A percentile compares a stretch with the other conserved stretches of the same genome.
These are phyloP conservation scores for Takakia lepidozioides DNA, from an alignment of 225 moss, liverwort and hornwort species.

Conservation along the genomic window DNA sequence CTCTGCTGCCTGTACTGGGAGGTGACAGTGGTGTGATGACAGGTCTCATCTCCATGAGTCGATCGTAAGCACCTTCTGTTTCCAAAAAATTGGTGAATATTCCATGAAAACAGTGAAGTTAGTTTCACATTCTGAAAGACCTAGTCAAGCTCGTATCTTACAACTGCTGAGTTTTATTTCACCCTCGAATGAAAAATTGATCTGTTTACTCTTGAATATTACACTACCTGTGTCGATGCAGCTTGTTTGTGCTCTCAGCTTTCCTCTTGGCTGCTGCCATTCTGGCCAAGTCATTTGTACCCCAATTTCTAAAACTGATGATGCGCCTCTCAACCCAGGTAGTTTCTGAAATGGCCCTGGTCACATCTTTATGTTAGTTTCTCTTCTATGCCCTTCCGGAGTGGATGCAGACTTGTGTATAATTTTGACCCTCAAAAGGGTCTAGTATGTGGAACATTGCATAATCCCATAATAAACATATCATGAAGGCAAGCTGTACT, in stretches of 20 bases:
- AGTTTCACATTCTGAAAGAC: neutral
- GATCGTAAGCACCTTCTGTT: constrained; percentile 43
- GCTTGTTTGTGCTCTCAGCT: constrained; percentile 59
- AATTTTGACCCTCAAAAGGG: too few relatives aligned
- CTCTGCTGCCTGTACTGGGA: constrained; percentile 89
- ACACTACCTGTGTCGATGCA: constrained; percentile 16
- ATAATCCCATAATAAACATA: too few relatives aligned
- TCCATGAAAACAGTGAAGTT: neutral
- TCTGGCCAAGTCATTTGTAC: constrained; percentile 66
- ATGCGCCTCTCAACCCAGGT: constrained; percentile 72
- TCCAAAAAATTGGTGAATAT: neutral
- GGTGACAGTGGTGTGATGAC: constrained; percentile 74
- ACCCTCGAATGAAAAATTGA: too few relatives aligned
- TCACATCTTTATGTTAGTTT: too few relatives aligned
- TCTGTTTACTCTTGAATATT: neutral
- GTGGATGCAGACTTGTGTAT: too few relatives aligned
- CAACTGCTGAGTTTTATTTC: too few relatives aligned
- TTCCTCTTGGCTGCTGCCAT: constrained; percentile 66
- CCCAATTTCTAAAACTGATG: constrained; percentile 83
- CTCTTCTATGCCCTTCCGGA: too few relatives aligned
- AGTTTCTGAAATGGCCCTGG: constrained; percentile 5
- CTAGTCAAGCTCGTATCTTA: neutral
- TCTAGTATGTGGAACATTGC: too few relatives aligned
- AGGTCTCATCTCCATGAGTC: constrained; percentile 79
- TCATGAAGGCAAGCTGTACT: neutral